These are phyloP conservation scores for Cornus florida DNA, from an alignment of 148 eudicot genomes.

Conservation along the genomic window DNA sequence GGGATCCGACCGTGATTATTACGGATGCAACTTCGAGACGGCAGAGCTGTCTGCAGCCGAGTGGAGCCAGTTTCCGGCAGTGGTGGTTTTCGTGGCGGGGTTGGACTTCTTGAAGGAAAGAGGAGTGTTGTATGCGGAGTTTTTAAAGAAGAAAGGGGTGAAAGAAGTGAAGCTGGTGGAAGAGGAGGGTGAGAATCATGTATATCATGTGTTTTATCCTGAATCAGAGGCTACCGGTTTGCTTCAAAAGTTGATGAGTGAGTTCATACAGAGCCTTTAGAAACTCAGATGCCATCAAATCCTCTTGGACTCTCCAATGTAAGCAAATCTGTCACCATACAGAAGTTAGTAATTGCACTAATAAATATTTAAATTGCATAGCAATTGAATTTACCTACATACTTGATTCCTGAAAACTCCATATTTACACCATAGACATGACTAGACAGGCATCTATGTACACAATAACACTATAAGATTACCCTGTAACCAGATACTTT, in stretches of 20 bases:
- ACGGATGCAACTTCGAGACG: conserved; percentile 62
- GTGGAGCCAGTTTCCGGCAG: conserved; percentile 57
- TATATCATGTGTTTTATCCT: conserved; percentile 56
- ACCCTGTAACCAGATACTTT: too few relatives aligned
- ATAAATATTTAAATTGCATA: not conserved
- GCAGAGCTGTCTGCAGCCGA: conserved; percentile 25
- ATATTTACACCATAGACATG: too few relatives aligned
- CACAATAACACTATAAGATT: too few relatives aligned
- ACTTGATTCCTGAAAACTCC: too few relatives aligned
- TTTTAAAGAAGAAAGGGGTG: conserved; percentile 47
- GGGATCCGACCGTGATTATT: conserved; percentile 55
- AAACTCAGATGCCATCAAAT: not conserved
- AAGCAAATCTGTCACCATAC: too few relatives aligned
- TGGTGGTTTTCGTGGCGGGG: conserved; percentile 58
- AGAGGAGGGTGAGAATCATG: conserved; percentile 46
- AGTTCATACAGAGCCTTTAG: conserved; percentile 34
- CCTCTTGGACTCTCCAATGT: too few relatives aligned
- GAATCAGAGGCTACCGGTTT: conserved; percentile 44
- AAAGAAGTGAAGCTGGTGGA: conserved; percentile 44
- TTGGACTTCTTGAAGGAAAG: conserved; percentile 75
- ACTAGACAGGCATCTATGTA: too few relatives aligned
- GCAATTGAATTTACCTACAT: not conserved
- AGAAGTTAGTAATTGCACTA: not conserved
- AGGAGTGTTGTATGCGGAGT: conserved; percentile 68
- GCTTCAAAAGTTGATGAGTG: conserved; percentile 48